A percentile compares a stretch with the other conserved stretches of the same genome.
phyloP scores from a whole-genome alignment of 2,329 filamentous ascomycete species.

The Fusarium sp. region DNA sequence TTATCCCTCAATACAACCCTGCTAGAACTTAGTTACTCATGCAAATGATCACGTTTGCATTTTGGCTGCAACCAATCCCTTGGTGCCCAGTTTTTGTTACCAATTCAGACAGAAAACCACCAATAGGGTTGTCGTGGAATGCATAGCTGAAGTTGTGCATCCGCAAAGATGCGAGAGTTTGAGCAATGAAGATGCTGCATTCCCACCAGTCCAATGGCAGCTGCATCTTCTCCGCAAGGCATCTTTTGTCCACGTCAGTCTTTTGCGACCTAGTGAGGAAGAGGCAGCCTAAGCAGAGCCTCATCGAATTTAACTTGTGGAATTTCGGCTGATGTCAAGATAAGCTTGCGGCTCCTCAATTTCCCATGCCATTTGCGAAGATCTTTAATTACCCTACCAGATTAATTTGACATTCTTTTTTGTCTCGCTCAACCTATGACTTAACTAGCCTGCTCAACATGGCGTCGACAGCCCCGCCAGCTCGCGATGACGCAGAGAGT shows the following conservation, averaged over 20 bases:
- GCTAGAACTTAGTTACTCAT: not conserved
- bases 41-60: not conserved
- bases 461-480: conserved; percentile 14
- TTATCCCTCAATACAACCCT: conserved; percentile 1
- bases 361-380: not conserved
- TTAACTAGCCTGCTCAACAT: not conserved
- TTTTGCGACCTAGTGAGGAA: not conserved
- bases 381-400: not conserved
- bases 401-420: not conserved
- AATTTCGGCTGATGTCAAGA: not conserved
- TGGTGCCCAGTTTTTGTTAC: not conserved
- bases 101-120: not conserved
- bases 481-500: not conserved
- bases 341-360: not conserved
- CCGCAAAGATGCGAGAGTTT: not conserved
- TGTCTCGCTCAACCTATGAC: not conserved
- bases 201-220: not conserved
- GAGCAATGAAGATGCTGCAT: not conserved
- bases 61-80: not conserved
- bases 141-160: not conserved
- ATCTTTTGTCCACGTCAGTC: conserved; percentile 15
- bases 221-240: not conserved
- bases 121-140: not conserved
- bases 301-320: not conserved
- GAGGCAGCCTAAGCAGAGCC: conserved; percentile 10